These are phyloP conservation scores for Psophocarpus tetragonolobus DNA, from an alignment of 306 rosid species.

Conservation along the genomic window DNA sequence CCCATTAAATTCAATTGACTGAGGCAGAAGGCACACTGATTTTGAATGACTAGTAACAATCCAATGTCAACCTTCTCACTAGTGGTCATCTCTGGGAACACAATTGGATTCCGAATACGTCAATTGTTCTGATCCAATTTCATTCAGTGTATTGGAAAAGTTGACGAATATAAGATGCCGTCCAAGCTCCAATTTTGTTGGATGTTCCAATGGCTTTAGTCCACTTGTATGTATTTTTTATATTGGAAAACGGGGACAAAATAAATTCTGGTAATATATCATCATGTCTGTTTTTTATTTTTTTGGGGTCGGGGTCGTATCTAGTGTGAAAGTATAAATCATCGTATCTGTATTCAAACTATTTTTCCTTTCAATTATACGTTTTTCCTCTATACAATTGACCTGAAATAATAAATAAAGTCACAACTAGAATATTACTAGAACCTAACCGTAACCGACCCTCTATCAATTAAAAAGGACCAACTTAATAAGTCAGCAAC, in stretches of 20 bases:
- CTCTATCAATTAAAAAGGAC: background rate
- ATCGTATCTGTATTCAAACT: background rate
- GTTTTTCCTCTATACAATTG: background rate
- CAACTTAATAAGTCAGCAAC: background rate
- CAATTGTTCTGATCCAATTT: background rate
- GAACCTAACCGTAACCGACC: background rate
- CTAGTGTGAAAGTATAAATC: background rate
- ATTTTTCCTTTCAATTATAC: background rate
- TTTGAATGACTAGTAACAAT: background rate
- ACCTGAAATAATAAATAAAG: background rate
- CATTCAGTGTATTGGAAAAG: conserved; percentile 9
- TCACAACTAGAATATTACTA: background rate
- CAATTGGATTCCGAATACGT: background rate
- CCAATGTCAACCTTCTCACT: background rate
- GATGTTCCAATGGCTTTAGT: background rate
- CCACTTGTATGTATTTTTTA: background rate
- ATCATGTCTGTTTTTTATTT: background rate
- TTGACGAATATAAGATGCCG: background rate
- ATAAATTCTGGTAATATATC: background rate
- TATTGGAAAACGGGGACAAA: background rate
- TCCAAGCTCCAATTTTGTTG: background rate
- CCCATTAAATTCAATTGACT: background rate
- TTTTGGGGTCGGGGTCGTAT: background rate
- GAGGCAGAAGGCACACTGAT: background rate
- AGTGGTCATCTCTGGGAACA: background rate